Percentiles rank a stretch among this genome's conserved stretches.
Conservation (phyloP, 768 basidiomycete genomes). For the Trametes cinnabarina region DNA sequence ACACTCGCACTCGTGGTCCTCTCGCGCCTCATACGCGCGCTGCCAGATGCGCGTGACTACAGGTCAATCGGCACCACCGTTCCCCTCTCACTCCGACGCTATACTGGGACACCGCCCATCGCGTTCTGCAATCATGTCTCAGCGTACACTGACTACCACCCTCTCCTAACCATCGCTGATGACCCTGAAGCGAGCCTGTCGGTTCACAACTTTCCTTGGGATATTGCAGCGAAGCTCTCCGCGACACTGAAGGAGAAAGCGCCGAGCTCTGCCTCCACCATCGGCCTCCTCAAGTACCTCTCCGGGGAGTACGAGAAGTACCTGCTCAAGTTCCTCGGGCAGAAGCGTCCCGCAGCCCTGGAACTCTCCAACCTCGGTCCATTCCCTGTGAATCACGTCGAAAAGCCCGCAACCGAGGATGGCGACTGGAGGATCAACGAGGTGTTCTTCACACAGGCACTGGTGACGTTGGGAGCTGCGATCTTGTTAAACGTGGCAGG, state of each 20-base stretch:
- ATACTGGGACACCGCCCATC: slow-evolving; percentile 27
- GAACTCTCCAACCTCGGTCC: slow-evolving; percentile 41
- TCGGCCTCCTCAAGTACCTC: slow-evolving; percentile 37
- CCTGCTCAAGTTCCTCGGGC: slow-evolving; percentile 31
- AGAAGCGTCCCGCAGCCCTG: slow-evolving; percentile 34
- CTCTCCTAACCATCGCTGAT: slow-evolving; percentile 18
- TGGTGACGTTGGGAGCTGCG: slow-evolving; percentile 13
- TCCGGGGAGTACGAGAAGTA: slow-evolving; percentile 33
- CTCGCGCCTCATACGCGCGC: slow-evolving; percentile 26
- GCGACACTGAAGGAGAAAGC: slow-evolving; percentile 26
- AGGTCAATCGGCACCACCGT: slow-evolving; percentile 20
- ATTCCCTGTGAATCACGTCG: slow-evolving; percentile 18
- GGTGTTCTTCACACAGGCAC: slow-evolving; percentile 18
- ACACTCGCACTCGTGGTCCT: slow-evolving; percentile 30
- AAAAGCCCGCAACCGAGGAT: not conserved
- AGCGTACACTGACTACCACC: slow-evolving; percentile 20
- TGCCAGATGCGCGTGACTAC: slow-evolving; percentile 8
- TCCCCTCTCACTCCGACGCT: slow-evolving; percentile 36
- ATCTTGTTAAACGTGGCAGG: slow-evolving; percentile 24
- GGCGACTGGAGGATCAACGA: slow-evolving; percentile 19
- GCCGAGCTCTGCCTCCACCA: slow-evolving; percentile 19
- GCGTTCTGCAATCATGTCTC: slow-evolving; percentile 38
- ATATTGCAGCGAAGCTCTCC: slow-evolving; percentile 29
- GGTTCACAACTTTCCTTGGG: slow-evolving; percentile 29
- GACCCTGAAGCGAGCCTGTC: not conserved